These are phyloP conservation scores for Aspergillus texensis DNA, from an alignment of 2,329 filamentous ascomycete genomes.

Conservation along the genomic window DNA sequence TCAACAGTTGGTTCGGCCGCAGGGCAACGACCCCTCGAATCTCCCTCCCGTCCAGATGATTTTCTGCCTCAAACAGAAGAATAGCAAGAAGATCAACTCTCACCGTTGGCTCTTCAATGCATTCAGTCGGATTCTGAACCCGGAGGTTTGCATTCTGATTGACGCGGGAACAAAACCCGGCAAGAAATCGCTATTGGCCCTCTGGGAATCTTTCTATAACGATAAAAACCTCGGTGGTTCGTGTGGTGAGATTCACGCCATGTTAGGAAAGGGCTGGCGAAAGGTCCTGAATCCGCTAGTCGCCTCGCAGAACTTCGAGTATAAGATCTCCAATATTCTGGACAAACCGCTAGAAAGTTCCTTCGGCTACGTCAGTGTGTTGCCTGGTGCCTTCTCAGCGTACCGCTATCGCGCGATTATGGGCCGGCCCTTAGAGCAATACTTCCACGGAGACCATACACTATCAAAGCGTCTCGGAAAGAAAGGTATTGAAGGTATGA, in stretches of 20 bases:
- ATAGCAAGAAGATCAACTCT: slow-evolving; percentile 99
- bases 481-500: slow-evolving; percentile 99
- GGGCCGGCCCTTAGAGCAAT: slow-evolving; percentile 94
- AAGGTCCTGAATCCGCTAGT: slow-evolving; percentile 94
- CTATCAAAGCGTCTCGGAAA: slow-evolving; percentile 92
- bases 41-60: slow-evolving; percentile 98
- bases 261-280: slow-evolving; percentile 82
- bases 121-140: slow-evolving; percentile 94
- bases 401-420: slow-evolving; percentile 98
- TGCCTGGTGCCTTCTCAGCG: slow-evolving; percentile 97
- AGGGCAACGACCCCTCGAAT: slow-evolving; percentile 79
- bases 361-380: slow-evolving; percentile 95
- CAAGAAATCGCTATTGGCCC: slow-evolving; percentile 81
- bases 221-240: slow-evolving; percentile 98
- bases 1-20: slow-evolving; percentile 93
- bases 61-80: slow-evolving; percentile 98
- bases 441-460: slow-evolving; percentile 99
- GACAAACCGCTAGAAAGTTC: slow-evolving; percentile 97
- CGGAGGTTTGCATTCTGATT: slow-evolving; percentile 92
- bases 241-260: slow-evolving; percentile 98
- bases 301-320: slow-evolving; percentile 98
- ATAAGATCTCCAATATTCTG: slow-evolving; percentile 99
- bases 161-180: slow-evolving; percentile 98
- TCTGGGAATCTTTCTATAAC: slow-evolving; percentile 99
- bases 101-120: slow-evolving; percentile 99